These are phyloP conservation scores for Holtermanniella nyarrowii DNA, from an alignment of 768 basidiomycete genomes.

Conservation along the genomic window DNA sequence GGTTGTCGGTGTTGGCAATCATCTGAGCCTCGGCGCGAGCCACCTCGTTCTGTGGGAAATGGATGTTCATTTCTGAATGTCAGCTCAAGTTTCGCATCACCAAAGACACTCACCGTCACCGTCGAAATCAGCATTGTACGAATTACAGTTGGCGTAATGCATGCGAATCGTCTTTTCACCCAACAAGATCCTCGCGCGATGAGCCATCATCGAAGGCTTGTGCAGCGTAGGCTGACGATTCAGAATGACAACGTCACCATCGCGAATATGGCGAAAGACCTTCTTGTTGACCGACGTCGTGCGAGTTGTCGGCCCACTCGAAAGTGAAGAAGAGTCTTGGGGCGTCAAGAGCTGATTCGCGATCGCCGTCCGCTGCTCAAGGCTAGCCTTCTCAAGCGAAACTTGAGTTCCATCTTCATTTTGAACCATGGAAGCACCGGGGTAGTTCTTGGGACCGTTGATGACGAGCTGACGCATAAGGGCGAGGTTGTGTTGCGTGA, in stretches of 20 bases:
- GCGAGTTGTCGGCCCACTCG: slow-evolving; percentile 55
- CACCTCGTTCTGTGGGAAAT: slow-evolving; percentile 95
- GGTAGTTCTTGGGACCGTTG: slow-evolving; percentile 74
- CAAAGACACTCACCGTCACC: slow-evolving; percentile 53
- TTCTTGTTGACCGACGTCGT: slow-evolving; percentile 86
- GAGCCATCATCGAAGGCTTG: slow-evolving; percentile 99
- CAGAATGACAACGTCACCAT: slow-evolving; percentile 89
- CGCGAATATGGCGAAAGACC: slow-evolving; percentile 85
- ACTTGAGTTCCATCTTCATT: slow-evolving; percentile 86
- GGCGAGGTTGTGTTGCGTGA: slow-evolving; percentile 80
- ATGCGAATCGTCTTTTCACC: slow-evolving; percentile 99
- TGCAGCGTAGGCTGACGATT: slow-evolving; percentile 98
- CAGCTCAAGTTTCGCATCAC: slow-evolving; percentile 3
- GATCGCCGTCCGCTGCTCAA: slow-evolving; percentile 85
- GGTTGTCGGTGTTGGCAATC: slow-evolving; percentile 95
- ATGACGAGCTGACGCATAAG: slow-evolving; percentile 82
- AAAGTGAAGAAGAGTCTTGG: slow-evolving; percentile 49
- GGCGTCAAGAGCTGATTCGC: slow-evolving; percentile 92
- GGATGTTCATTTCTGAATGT: slow-evolving; percentile 89
- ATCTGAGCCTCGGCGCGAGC: slow-evolving; percentile 87
- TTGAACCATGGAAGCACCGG: slow-evolving; percentile 89
- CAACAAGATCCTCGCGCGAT: slow-evolving; percentile 76
- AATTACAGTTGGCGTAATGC: slow-evolving; percentile 99
- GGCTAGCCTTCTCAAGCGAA: slow-evolving; percentile 62
- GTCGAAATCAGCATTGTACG: slow-evolving; percentile 91